phyloP scores from a whole-genome alignment of 2,329 filamentous ascomycete genomes.

The Mollisia scopiformis region DNA sequence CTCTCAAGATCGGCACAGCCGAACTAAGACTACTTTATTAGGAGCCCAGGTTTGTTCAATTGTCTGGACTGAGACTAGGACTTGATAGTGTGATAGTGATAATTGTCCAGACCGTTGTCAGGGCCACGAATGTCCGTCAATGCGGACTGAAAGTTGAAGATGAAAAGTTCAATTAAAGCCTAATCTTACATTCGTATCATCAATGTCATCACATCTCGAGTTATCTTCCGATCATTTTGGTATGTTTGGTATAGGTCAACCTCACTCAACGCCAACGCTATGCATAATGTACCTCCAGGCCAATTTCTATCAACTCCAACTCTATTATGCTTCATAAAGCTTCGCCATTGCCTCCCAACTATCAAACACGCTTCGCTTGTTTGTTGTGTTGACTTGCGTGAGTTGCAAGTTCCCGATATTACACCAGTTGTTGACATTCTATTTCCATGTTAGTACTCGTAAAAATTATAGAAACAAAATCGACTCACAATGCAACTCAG shows the following conservation, averaged over 20 bases:
- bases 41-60: no score
- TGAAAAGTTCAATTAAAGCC: no score
- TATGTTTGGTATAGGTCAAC: not conserved
- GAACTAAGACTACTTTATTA: no score
- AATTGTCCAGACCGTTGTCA: no score
- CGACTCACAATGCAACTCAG: slow-evolving; percentile 85
- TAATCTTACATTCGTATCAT: no score
- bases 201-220: not conserved
- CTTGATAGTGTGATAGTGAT: no score
- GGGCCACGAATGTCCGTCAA: no score
- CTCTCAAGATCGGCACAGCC: no score
- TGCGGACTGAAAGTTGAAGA: no score
- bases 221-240: no score
- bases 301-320: slow-evolving; percentile 52
- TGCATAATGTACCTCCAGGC: not conserved
- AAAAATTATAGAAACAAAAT: not conserved
- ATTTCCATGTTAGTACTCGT: slow-evolving; percentile 51
- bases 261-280: not conserved
- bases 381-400: slow-evolving; percentile 21
- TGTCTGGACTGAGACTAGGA: no score
- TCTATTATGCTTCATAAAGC: slow-evolving; percentile 34
- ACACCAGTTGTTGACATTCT: slow-evolving; percentile 72
- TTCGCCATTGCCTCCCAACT: slow-evolving; percentile 28
- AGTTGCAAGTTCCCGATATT: slow-evolving; percentile 42
- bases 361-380: slow-evolving; percentile 28